Conservation (phyloP, 441 rosid genomes). For the Melastoma candidum region DNA sequence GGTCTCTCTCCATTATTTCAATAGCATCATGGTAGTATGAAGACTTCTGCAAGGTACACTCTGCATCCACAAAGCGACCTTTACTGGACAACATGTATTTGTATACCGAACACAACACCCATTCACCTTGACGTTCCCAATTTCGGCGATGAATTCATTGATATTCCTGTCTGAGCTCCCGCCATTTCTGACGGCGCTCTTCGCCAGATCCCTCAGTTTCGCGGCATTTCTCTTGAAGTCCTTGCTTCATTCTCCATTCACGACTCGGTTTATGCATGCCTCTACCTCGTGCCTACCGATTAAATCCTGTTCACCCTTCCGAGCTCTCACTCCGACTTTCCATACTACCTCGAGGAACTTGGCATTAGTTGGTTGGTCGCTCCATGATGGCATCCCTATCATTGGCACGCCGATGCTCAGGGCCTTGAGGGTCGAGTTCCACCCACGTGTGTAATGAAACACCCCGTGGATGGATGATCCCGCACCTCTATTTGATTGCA, state of each 20-base stretch:
- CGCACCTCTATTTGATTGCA: slow-evolving; percentile 46
- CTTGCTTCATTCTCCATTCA: slow-evolving; percentile 42
- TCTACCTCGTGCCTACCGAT: slow-evolving; percentile 41
- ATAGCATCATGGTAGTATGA: too few species aligned
- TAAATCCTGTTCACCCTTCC: slow-evolving; percentile 33
- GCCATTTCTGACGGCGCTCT: slow-evolving; percentile 41
- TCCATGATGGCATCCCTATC: slow-evolving; percentile 41
- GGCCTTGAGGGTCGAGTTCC: slow-evolving; percentile 52
- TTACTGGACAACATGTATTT: too few species aligned
- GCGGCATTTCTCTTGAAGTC: slow-evolving; percentile 33
- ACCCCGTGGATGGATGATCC: slow-evolving; percentile 28
- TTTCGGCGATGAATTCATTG: slow-evolving; percentile 24
- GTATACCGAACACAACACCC: too few species aligned
- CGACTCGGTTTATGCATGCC: slow-evolving; percentile 47
- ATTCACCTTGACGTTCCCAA: too few species aligned
- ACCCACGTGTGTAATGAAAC: slow-evolving; percentile 53
- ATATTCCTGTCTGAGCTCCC: slow-evolving; percentile 53
- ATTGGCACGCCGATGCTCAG: slow-evolving; percentile 46
- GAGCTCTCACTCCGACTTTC: slow-evolving; percentile 44
- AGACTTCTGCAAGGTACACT: too few species aligned
- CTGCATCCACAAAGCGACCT: too few species aligned
- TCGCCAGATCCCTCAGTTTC: slow-evolving; percentile 49
- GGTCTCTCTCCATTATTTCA: too few species aligned
- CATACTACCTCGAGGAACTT: slow-evolving; percentile 43
- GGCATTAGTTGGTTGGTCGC: slow-evolving; percentile 46